Percentiles rank a stretch among this genome's conserved stretches.
phyloP scores from a whole-genome alignment of 1,284 basidiomycete species.

The Fomes fomentarius region DNA sequence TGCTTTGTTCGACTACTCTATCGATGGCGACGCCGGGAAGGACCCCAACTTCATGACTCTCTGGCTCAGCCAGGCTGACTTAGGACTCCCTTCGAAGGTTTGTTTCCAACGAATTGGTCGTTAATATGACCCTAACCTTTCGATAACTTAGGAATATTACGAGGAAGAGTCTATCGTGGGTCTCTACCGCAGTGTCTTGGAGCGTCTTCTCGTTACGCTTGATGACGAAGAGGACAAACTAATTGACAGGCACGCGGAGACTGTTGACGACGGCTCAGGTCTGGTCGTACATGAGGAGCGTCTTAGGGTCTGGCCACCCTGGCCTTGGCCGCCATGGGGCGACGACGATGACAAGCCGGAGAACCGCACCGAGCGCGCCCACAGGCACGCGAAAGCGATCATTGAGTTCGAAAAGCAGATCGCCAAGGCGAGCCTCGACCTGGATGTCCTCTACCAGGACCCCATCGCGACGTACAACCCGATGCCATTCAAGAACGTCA shows the following conservation, averaged over 20 bases:
- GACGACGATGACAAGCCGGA: slow-evolving; percentile 54
- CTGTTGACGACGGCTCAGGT: slow-evolving; percentile 8
- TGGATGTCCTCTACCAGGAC: slow-evolving; percentile 75
- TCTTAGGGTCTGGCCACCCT: slow-evolving; percentile 73
- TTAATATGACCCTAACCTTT: no score
- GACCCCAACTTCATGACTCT: slow-evolving; percentile 88
- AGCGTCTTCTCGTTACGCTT: slow-evolving; percentile 69
- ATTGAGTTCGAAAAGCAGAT: slow-evolving; percentile 82
- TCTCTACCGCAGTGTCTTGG: slow-evolving; percentile 74
- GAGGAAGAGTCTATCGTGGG: slow-evolving; percentile 74
- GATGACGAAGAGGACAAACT: slow-evolving; percentile 49
- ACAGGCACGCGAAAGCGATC: slow-evolving; percentile 72
- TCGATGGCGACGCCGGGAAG: slow-evolving; percentile 90
- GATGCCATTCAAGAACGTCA: slow-evolving; percentile 67
- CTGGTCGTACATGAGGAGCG: slow-evolving; percentile 59
- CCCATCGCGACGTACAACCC: slow-evolving; percentile 93
- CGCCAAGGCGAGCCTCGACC: slow-evolving; percentile 82
- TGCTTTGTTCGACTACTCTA: slow-evolving; percentile 75
- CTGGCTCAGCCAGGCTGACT: slow-evolving; percentile 83
- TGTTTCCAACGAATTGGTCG: no score
- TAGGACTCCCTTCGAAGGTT: slow-evolving; percentile 91
- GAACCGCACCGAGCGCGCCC: slow-evolving; percentile 49
- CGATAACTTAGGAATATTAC: slow-evolving; percentile 82
- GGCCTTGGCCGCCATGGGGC: slow-evolving; percentile 88
- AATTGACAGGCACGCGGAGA: slow-evolving; percentile 11